phyloP scores from a whole-genome alignment of 192 early-diverging fungal genomes.

The Umbelopsis sp. region DNA sequence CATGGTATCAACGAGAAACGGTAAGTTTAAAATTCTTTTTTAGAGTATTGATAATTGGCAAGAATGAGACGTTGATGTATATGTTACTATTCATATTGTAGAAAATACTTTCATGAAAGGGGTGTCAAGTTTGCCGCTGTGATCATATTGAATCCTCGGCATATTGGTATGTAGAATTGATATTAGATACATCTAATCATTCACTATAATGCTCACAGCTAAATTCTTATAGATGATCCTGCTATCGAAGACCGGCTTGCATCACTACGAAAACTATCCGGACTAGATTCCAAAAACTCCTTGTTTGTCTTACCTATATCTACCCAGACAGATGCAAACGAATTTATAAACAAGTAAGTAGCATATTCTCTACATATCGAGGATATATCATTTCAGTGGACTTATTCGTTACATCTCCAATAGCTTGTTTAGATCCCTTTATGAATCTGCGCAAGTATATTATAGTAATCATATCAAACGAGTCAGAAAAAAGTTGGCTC shows the following conservation, averaged over 20 bases:
- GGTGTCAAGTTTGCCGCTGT: slow-evolving; percentile 76
- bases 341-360: slow-evolving; percentile 66
- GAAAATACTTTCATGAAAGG: slow-evolving; percentile 62
- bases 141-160: slow-evolving; percentile 57
- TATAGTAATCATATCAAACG: slow-evolving; percentile 79
- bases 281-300: slow-evolving; percentile 67
- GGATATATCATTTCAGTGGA: background rate
- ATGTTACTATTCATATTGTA: slow-evolving; percentile 24
- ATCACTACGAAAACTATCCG: slow-evolving; percentile 65
- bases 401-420: background rate
- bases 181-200: background rate
- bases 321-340: slow-evolving; percentile 48
- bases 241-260: slow-evolving; percentile 69
- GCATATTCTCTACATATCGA: background rate
- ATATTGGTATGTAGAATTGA: slow-evolving; percentile 39
- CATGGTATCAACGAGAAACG: slow-evolving; percentile 70
- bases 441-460: slow-evolving; percentile 69
- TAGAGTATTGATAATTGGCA: background rate
- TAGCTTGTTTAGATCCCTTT: slow-evolving; percentile 68
- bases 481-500: slow-evolving; percentile 68
- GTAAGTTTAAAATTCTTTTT: slow-evolving; percentile 30
- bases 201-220: too few relatives aligned
- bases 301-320: slow-evolving; percentile 66
- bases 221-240: slow-evolving; percentile 52
- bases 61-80: background rate